Conservation (phyloP, 2,329 filamentous ascomycete species). For the Xylariales sp. region DNA sequence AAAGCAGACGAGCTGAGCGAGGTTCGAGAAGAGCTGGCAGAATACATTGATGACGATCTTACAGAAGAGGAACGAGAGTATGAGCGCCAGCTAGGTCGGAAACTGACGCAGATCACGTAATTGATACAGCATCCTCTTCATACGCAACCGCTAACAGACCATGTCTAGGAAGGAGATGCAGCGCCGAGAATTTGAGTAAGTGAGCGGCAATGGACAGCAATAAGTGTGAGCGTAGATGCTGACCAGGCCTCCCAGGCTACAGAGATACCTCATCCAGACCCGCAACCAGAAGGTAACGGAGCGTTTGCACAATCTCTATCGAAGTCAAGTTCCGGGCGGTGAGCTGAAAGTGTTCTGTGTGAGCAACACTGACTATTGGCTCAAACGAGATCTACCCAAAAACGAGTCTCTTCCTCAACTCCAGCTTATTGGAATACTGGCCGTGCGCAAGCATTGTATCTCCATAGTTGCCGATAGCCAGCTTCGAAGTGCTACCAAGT, state of each 20-base stretch:
- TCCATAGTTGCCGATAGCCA: conserved; percentile 39
- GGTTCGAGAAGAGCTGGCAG: conserved; percentile 11
- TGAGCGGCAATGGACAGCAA: no score
- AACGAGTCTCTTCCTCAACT: conserved; percentile 27
- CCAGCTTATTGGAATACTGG: conserved; percentile 36
- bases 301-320: conserved; percentile 26
- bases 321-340: conserved; percentile 15
- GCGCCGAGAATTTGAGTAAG: not conserved
- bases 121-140: not conserved
- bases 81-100: not conserved
- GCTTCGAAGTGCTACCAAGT: conserved; percentile 28
- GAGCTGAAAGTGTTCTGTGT: conserved; percentile 36
- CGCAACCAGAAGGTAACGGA: conserved; percentile 32
- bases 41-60: conserved; percentile 16
- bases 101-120: not conserved
- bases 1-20: conserved; percentile 11
- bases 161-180: not conserved
- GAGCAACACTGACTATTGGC: conserved; percentile 40
- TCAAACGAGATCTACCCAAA: conserved; percentile 23
- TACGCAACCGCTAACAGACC: conserved; percentile 6
- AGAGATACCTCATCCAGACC: conserved; percentile 29
- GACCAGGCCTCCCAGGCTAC: conserved; percentile 14
- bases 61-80: conserved; percentile 9
- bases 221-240: not conserved
- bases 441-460: conserved; percentile 38